Conservation (phyloP, 306 rosid species). For the Ammopiptanthus mongolicus region DNA sequence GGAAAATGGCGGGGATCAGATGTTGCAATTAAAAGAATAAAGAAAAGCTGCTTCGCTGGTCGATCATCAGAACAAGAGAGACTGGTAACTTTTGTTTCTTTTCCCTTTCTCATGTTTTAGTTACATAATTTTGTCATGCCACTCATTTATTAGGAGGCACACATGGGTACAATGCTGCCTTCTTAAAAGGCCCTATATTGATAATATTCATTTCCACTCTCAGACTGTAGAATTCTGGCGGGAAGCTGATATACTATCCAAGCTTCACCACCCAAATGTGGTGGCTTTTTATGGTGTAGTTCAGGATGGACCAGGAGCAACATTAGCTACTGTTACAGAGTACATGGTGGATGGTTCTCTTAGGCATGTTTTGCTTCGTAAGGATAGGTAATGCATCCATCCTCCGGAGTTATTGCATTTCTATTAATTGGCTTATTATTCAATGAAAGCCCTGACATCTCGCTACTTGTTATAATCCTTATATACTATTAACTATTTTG, state of each 20-base stretch:
- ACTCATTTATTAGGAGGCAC: not conserved
- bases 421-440: not conserved
- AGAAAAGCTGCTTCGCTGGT: conserved; percentile 82
- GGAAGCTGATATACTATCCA: conserved; percentile 89
- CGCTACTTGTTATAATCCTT: not conserved
- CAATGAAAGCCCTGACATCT: not conserved
- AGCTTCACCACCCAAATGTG: conserved; percentile 95
- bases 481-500: not conserved
- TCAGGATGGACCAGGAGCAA: conserved; percentile 87
- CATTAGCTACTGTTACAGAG: conserved; percentile 81
- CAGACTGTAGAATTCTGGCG: conserved; percentile 86
- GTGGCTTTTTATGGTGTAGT: conserved; percentile 92
- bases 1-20: conserved; percentile 92
- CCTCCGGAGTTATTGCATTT: conserved; percentile 8
- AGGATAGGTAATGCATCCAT: conserved; percentile 58
- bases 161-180: not conserved
- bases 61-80: conserved; percentile 90
- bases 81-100: conserved; percentile 44
- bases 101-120: not conserved
- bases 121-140: not conserved
- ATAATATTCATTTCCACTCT: conserved; percentile 20
- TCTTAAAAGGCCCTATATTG: not conserved
- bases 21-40: conserved; percentile 88
- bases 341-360: conserved; percentile 92
- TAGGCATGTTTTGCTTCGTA: conserved; percentile 79